Evolutionary conservation across 306 rosid genomes (phyloP), one percentile per base, ranked within the genome.

Genomic region (Cicer chorassanicum): DNA sequence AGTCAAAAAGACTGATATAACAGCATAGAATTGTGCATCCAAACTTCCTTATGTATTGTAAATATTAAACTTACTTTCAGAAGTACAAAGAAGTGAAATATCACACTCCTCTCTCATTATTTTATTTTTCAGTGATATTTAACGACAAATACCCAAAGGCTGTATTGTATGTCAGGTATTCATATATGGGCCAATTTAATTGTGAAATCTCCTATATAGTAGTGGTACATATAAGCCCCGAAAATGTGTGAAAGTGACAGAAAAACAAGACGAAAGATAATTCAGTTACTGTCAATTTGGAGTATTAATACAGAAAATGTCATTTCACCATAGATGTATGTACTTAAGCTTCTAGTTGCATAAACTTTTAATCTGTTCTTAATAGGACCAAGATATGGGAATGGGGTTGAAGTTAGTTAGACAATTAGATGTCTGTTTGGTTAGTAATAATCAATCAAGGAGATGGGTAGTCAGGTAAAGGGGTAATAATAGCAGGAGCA

Each of bases 1-100:
- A 14, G 9, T 70, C 73, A 76, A 12, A 50, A 71, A 65, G 34
- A 65, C 40, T 18, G 19, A 67, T 19, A 74, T 61, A 18, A 64
- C 10, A 50, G 34, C 71, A 63, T 50, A 40, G 14, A 41, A 36
- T 63, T 63, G 79, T 38, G 42, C 46, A 62, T 62, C 62, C 42
- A 39, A 74, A 41, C 10, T 74, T 48, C 63, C 15, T 74, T 44
- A 13, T 16, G 38, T 59, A 38, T 29, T 44, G 53, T 57, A n/a
- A 9, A 62, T 65, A 15, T 62, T 2, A 62, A 42, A 73, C 63
- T 34, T 42, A 24, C 69, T 60, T 73, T 60, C 49, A 60, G 1
- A 73, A 73, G 11, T 7, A 57, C 21, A 72, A 72, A 36, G 16
- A 72, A 57, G 29, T 42, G 36, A 57, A 72, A n/a, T 4, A 57